phyloP scores from a whole-genome alignment of 2,329 filamentous ascomycete genomes.

The Talaromyces marneffei region DNA sequence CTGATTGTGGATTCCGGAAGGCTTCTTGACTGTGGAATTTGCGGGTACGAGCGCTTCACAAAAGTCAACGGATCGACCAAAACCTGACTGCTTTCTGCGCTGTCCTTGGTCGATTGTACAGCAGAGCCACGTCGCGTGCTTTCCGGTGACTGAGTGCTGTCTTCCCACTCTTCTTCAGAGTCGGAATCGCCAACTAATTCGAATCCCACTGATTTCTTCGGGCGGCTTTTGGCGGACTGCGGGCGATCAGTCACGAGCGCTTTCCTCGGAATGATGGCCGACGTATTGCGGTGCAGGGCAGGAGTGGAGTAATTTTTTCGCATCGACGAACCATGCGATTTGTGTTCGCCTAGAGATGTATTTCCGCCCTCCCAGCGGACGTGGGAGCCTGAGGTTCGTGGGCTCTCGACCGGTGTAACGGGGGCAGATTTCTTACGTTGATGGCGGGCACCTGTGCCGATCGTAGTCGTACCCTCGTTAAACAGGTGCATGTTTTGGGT shows the following conservation, averaged over 20 bases:
- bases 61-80: conserved; percentile 37
- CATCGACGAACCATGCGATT: conserved; percentile 31
- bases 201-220: conserved; percentile 44
- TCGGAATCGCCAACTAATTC: conserved; percentile 38
- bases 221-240: conserved; percentile 30
- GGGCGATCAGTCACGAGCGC: conserved; percentile 30
- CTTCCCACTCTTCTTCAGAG: conserved; percentile 42
- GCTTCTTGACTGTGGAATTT: conserved; percentile 34
- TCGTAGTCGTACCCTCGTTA: conserved; percentile 22
- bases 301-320: conserved; percentile 44
- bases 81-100: conserved; percentile 30
- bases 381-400: conserved; percentile 23
- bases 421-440: conserved; percentile 44
- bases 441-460: conserved; percentile 23
- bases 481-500: conserved; percentile 25
- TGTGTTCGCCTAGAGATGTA: conserved; percentile 28
- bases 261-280: conserved; percentile 36
- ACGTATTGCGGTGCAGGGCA: conserved; percentile 35
- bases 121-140: conserved; percentile 43
- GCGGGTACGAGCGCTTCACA: conserved; percentile 37
- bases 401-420: conserved; percentile 39
- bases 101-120: conserved; percentile 29
- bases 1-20: conserved; percentile 34
- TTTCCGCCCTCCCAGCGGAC: conserved; percentile 35
- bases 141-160: conserved; percentile 44